Base-by-base conservation (phyloP, 1,284 basidiomycete species). In the Irpex rosettiformis region DNA sequence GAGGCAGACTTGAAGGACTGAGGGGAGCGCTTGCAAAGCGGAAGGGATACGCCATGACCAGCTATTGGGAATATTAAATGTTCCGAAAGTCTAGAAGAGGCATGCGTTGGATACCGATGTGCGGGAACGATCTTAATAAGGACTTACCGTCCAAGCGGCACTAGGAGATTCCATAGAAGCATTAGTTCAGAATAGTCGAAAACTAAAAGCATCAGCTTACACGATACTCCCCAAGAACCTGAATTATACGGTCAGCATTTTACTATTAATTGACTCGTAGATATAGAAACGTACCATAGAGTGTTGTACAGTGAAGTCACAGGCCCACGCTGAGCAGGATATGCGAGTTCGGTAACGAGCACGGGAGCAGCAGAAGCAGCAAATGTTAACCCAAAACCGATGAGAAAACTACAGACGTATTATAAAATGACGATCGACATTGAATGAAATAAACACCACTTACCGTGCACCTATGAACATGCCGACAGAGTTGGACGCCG, bases 391-490 rank as follows among this genome's bases (percentile, higher is more conserved):
- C 81, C 81, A 60, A 84, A 83, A 2, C 82, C 81, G 57, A 84
- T 78, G 64, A 82, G 59, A 67, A 80, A 79, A n/a, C 77, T 77
- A 18, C 3, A 25, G 28, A n/a, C 54, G 42, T 53, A 56, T 48
- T 24, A 27, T 45, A 37, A 59, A 45, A 7, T 13, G 22, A 8
- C 24, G 18, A 1, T 21, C 22, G 13, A 7, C 22, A 30, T n/a
- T 18, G 33, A 13, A 55, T 3, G n/a, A 29, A 40, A 18, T 24
- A 54, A n/a, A 13, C n/a, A 47, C n/a, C 71, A 22, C 72, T 47
- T 61, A 82, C 81, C 88, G 82, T 68, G 88, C 84, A 60, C 84
- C 86, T 62, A 93, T 91, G 74, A 93, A 93, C 89, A 92, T 91
- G 60, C 83, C 84, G 18, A 91, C 81, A 49, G 84, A 88, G 61